Conservation (phyloP, 176 grass and related monocot species). For the Aechmea fasciata region DNA sequence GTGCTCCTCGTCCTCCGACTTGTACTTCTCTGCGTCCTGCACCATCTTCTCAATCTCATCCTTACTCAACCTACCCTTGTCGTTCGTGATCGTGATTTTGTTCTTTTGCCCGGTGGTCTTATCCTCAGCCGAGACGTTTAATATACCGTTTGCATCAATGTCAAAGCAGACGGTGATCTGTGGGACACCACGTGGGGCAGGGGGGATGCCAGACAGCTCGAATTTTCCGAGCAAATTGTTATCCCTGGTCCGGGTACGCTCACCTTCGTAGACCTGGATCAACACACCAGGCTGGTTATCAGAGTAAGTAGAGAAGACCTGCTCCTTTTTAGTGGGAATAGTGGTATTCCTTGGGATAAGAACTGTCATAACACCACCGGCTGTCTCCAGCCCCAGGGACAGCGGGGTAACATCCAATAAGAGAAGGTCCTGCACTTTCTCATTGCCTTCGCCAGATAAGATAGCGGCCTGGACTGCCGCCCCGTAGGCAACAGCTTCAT, state of each 20-base stretch:
- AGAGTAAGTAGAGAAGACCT: conserved; percentile 49
- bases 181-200: conserved; percentile 45
- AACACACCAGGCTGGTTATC: conserved; percentile 53
- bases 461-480: conserved; percentile 46
- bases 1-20: conserved; percentile 46
- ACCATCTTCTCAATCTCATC: conserved; percentile 55
- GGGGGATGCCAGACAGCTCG: conserved; percentile 44
- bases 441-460: conserved; percentile 42
- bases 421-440: conserved; percentile 53
- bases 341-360: conserved; percentile 50
- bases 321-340: conserved; percentile 52
- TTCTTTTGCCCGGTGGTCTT: conserved; percentile 53
- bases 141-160: conserved; percentile 45
- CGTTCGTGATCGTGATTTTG: conserved; percentile 48
- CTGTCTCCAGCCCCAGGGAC: conserved; percentile 52
- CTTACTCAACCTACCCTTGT: conserved; percentile 50
- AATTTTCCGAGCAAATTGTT: conserved; percentile 54
- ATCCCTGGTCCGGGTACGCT: conserved; percentile 43
- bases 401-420: conserved; percentile 42
- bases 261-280: conserved; percentile 49
- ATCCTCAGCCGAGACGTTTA: conserved; percentile 41
- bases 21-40: conserved; percentile 42
- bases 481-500: conserved; percentile 48
- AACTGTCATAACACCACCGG: conserved; percentile 43
- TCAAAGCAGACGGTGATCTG: conserved; percentile 50